Conservation (phyloP, 1,284 basidiomycete genomes). For the Fomitopsis pinicola region DNA sequence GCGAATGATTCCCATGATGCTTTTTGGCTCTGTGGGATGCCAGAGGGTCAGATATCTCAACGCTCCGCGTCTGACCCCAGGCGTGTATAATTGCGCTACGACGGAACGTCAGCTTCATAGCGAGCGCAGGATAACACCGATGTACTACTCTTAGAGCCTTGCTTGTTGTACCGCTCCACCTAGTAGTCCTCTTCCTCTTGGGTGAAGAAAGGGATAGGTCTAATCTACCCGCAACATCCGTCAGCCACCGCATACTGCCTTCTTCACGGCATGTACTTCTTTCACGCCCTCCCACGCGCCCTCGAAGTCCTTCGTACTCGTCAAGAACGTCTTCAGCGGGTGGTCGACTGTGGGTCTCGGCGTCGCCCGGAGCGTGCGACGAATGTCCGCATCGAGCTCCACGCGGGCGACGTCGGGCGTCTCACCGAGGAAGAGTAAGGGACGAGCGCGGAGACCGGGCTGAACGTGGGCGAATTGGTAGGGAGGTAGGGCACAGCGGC, state of each 20-base stretch:
- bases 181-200: conserved; percentile 62
- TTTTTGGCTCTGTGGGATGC: conserved; percentile 42
- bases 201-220: conserved; percentile 54
- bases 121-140: conserved; percentile 7
- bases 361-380: conserved; percentile 50
- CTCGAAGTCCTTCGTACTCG: conserved; percentile 43
- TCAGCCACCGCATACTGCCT: not conserved
- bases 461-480: conserved; percentile 35
- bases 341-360: conserved; percentile 46
- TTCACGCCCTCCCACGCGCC: conserved; percentile 42
- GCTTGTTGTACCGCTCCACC: conserved; percentile 50
- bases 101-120: not conserved
- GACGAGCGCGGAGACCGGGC: conserved; percentile 40
- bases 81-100: conserved; percentile 14
- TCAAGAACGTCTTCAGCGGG: conserved; percentile 52
- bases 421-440: conserved; percentile 43
- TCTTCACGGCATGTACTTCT: conserved; percentile 29
- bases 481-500: conserved; percentile 60
- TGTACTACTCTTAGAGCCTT: conserved; percentile 59
- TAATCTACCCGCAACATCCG: conserved; percentile 37
- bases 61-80: conserved; percentile 42
- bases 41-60: too few relatives aligned
- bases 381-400: conserved; percentile 53
- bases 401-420: conserved; percentile 40
- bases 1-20: conserved; percentile 45